Conservation (phyloP, 2,329 filamentous ascomycete species). For the Apiospora hydei region DNA sequence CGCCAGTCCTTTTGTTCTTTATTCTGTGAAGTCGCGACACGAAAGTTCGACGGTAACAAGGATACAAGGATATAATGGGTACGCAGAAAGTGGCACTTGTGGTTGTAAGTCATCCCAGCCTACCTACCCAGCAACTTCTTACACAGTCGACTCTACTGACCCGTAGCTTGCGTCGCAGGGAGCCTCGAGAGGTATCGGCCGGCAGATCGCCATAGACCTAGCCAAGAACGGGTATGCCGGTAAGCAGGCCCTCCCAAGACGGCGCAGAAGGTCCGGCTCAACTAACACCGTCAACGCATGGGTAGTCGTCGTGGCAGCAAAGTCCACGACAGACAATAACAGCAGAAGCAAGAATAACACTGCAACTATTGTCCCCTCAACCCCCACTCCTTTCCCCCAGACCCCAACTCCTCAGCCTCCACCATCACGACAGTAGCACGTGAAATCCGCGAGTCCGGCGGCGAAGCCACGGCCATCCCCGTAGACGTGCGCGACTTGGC, state of each 20-base stretch:
- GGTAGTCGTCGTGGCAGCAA: conserved; percentile 78
- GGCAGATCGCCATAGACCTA: conserved; percentile 81
- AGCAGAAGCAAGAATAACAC: conserved; percentile 37
- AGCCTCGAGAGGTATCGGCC: conserved; percentile 80
- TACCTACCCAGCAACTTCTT: neutral
- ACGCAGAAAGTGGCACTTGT: neutral
- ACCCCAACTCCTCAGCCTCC: conserved; percentile 76
- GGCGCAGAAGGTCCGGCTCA: neutral
- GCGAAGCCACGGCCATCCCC: conserved; percentile 68
- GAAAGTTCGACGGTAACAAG: neutral
- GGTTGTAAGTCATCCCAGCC: neutral
- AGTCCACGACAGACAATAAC: conserved; percentile 70
- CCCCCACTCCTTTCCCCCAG: conserved; percentile 68
- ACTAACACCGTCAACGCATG: neutral
- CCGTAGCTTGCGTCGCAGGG: conserved; percentile 47
- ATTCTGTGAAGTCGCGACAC: neutral
- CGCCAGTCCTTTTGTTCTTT: neutral
- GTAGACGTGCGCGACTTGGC: conserved; percentile 74
- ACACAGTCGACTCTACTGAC: neutral
- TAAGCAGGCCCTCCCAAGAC: conserved; percentile 41
- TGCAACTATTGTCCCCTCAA: conserved; percentile 28
- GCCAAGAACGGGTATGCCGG: conserved; percentile 75
- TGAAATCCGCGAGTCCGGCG: conserved; percentile 73
- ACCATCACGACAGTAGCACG: conserved; percentile 82
- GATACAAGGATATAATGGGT: neutral